Conservation (phyloP, 805 yeast species). For the Maudiozyma turicensis region DNA sequence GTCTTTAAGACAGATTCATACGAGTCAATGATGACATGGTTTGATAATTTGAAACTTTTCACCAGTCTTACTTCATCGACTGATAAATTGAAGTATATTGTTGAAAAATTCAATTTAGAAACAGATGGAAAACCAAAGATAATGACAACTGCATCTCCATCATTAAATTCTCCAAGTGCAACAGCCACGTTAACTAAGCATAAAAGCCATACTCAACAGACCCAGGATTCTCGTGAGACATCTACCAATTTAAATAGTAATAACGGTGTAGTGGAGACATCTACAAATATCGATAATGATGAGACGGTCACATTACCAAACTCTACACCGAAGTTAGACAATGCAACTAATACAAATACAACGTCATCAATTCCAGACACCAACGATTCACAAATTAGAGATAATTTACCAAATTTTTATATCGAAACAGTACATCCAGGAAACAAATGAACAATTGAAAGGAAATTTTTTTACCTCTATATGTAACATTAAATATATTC, state of each 20-base stretch:
- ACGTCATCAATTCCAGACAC: slow-evolving; percentile 22
- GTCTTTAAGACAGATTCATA: slow-evolving; percentile 87
- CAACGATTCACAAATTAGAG: slow-evolving; percentile 12
- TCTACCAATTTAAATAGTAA: neutral
- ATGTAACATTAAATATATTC: no score
- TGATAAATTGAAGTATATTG: slow-evolving; percentile 42
- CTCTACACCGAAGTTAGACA: slow-evolving; percentile 10
- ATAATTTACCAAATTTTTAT: slow-evolving; percentile 8
- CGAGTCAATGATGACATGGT: slow-evolving; percentile 77
- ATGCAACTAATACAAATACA: slow-evolving; percentile 10
- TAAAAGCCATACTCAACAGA: neutral
- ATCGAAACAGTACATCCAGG: slow-evolving; percentile 2
- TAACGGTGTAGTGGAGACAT: neutral
- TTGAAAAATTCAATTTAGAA: slow-evolving; percentile 5
- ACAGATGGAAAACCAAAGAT: slow-evolving; percentile 4
- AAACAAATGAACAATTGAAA: neutral
- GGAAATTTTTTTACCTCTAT: no score
- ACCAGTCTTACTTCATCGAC: slow-evolving; percentile 54
- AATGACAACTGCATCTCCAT: neutral
- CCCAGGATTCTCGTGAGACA: neutral
- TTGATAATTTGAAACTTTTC: slow-evolving; percentile 59
- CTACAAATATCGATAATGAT: neutral
- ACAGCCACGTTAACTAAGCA: neutral
- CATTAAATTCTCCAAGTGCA: neutral
- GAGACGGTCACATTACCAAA: neutral